Base-by-base conservation (phyloP, 2,329 filamentous ascomycete species). In the Teratosphaeria zuluensis region DNA sequence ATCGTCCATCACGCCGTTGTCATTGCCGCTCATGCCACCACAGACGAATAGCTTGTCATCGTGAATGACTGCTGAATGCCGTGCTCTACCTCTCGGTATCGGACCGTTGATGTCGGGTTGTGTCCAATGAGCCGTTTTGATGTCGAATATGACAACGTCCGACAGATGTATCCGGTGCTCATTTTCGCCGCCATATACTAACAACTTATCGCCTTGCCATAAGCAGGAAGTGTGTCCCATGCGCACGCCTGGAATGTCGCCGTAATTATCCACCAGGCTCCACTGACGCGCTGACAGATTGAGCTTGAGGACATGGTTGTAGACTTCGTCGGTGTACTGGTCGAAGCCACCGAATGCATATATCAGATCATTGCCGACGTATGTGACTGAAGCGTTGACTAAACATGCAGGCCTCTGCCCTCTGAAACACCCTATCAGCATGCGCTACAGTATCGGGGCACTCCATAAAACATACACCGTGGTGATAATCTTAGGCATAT, bases 191-290 rank as follows among this genome's bases (percentile, higher is more conserved):
- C 94, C 94, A 70, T 96, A 99, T 1, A 99, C 91, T 1, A 99
- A 81, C n/a, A 99, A 80, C 74, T 97, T 97, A 74, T 92, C 88
- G 61, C 90, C 91, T 75, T 95, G 85, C 78, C 96, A 96, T 0
- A 99, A 80, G 35, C 90, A 96, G 31, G 94, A 92, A 52, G 94
- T 97, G 71, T 99, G 94, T 90, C 92, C 92, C 94, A 97, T 97
- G 65, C 92, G 86, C 55, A 97, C 92, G 14, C 92, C 92, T 4
- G 92, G 92, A 64, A 97, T 97, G 75, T 97, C 92, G 35, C 94
- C 94, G 77, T 96, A 99, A 75, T 99, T 99, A 76, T 97, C 94
- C 21, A 99, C 92, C 55, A 99, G 78, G 65, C 85, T 94, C 94
- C 94, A 99, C 72, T 94, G 90, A 66, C 94, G 86, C 62, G 87